These are phyloP conservation scores for Fusarium kyushuense DNA, from an alignment of 2,329 filamentous ascomycete genomes.

Conservation along the genomic window DNA sequence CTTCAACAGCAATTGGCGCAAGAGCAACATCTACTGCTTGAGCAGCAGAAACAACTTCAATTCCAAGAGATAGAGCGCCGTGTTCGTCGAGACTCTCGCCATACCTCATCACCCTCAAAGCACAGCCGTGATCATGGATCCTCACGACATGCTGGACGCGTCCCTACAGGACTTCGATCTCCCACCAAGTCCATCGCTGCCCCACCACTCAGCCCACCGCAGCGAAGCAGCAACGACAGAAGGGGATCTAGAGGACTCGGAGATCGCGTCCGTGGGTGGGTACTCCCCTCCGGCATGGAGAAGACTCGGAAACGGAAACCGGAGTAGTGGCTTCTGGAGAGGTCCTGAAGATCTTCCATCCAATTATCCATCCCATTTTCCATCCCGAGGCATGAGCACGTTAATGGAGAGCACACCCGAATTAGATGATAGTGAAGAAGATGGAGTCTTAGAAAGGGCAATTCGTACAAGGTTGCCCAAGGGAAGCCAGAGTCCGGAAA, in stretches of 20 bases:
- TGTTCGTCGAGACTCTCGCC: constrained; percentile 30
- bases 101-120: constrained; percentile 22
- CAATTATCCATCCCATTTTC: constrained; percentile 45
- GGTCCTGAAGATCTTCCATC: constrained; percentile 63
- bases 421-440: constrained; percentile 51
- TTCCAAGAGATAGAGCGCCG: constrained; percentile 37
- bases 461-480: constrained; percentile 67
- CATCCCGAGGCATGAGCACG: constrained; percentile 53
- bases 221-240: constrained; percentile 54
- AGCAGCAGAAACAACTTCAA: constrained; percentile 41
- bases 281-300: constrained; percentile 72
- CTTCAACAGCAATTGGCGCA: constrained; percentile 38
- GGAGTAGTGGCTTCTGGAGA: constrained; percentile 71
- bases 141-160: constrained; percentile 60
- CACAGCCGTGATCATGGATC: constrained; percentile 49
- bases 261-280: constrained; percentile 64
- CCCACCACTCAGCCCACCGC: constrained; percentile 51
- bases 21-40: constrained; percentile 28
- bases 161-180: constrained; percentile 68
- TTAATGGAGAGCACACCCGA: constrained; percentile 44
- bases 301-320: constrained; percentile 69
- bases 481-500: constrained; percentile 68
- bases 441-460: constrained; percentile 63
- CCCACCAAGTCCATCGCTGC: constrained; percentile 57
- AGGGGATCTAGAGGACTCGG: constrained; percentile 58